Base-by-base conservation (phyloP, 306 rosid species). In the Vicia sativa region DNA sequence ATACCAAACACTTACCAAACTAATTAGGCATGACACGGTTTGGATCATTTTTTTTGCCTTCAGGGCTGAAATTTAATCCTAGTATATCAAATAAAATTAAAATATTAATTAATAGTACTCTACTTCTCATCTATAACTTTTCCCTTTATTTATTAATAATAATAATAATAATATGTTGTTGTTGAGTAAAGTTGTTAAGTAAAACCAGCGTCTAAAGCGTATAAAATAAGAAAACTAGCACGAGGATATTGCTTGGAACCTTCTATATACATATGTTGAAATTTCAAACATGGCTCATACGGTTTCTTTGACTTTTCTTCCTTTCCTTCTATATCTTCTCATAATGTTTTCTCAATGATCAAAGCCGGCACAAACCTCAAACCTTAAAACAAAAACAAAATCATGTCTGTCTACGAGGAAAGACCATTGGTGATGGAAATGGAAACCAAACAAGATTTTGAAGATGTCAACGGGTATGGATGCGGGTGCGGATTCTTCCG, bases 401-500 rank as follows among this genome's bases (percentile, higher is more conserved):
- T 35, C 70, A 82, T 89, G 89, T 74, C 82, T 6, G n/a, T 55
- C 60, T 39, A 43, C 2, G 80, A 81, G 63, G 75, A 74, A 50
- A 69, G 72, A 60, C 78, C 88, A 55, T 26, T 84, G 54, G 61
- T 19, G 53, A 66, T 72, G 82, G 78, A 72, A 59, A 50, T 77
- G 62, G 71, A 68, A 2, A 44, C 38, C 1, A 77, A 68, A 5
- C 80, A 76, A 14, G 73, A 68, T 69, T 61, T 29, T 0, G 86
- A 81, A 54, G 85, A 81, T 4, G 16, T 53, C 1, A 58, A 66
- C 12, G 76, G 85, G 21, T 78, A 85, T 14, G 77, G 84, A 26
- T 85, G 91, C 18, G 70, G 70, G 4, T 65, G 67, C 9, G 77
- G 82, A 7, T 87, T 96, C 49, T 80, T 87, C 9, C n/a, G 71